These are phyloP conservation scores for Psidium friedrichsthalianum DNA, from an alignment of 345 rosid species.

Conservation along the genomic window DNA sequence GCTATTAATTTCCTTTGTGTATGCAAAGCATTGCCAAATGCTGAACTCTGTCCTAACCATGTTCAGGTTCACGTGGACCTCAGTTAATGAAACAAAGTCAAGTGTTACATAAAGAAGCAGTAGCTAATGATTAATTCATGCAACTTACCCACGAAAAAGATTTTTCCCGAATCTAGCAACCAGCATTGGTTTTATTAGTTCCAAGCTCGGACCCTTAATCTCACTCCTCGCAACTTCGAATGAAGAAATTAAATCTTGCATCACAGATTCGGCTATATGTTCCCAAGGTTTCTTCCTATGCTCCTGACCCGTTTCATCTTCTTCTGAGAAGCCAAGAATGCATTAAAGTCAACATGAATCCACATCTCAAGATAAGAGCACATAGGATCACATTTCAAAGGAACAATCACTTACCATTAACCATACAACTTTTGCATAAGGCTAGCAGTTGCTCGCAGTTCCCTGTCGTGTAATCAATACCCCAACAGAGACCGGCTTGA, in stretches of 20 bases:
- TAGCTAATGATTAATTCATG: neutral
- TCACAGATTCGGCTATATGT: conserved; percentile 2
- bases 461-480: too few relatives aligned
- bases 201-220: neutral
- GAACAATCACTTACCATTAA: conserved; percentile 1
- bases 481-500: conserved; percentile 1
- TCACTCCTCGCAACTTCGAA: neutral
- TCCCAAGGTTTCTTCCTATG: conserved; percentile 1
- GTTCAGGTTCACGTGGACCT: neutral
- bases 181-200: conserved; percentile 1
- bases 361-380: neutral
- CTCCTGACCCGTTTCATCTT: neutral
- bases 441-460: neutral
- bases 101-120: neutral
- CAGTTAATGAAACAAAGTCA: neutral
- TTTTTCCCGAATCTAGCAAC: conserved; percentile 16
- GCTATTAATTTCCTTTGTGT: neutral
- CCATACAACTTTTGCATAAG: neutral
- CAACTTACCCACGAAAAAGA: conserved; percentile 7
- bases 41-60: neutral
- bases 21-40: neutral
- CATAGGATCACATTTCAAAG: neutral
- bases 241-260: conserved; percentile 9
- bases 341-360: neutral
- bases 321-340: neutral